Percentiles rank a stretch among this genome's conserved stretches.
phyloP scores from a whole-genome alignment of 495 filamentous ascomycete genomes.

The Physcia stellaris region DNA sequence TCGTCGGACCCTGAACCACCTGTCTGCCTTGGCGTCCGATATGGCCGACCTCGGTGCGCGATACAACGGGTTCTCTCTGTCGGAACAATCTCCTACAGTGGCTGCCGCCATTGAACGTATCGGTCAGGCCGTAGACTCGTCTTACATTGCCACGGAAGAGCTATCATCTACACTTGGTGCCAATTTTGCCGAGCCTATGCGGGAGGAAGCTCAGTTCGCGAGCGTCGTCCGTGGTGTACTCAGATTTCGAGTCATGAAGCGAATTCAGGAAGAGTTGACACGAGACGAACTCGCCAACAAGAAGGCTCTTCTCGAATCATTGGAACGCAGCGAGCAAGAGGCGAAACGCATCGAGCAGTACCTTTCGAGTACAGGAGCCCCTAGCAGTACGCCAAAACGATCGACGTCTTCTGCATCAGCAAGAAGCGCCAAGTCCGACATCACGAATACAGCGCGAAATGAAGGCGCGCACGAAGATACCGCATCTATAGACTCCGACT shows the following conservation, averaged over 20 bases:
- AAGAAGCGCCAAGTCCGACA: conserved; percentile 32
- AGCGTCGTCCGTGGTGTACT: conserved; percentile 82
- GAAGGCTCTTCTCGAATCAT: conserved; percentile 56
- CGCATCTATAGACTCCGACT: conserved; percentile 83
- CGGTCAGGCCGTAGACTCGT: conserved; percentile 88
- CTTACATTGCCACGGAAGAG: conserved; percentile 91
- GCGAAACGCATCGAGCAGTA: conserved; percentile 87
- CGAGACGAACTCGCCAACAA: conserved; percentile 81
- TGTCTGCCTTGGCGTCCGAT: conserved; percentile 70
- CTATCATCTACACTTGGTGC: conserved; percentile 69
- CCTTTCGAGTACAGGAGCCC: conserved; percentile 52
- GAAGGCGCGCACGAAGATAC: conserved; percentile 46
- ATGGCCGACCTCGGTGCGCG: conserved; percentile 82
- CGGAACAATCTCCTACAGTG: conserved; percentile 74
- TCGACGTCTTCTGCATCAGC: conserved; percentile 47
- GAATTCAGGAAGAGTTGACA: conserved; percentile 95
- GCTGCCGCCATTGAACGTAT: conserved; percentile 89
- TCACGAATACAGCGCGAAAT: conserved; percentile 16
- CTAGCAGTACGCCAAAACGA: conserved; percentile 41
- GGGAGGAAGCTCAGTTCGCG: conserved; percentile 93
- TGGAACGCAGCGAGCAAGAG: conserved; percentile 83
- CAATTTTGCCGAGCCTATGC: conserved; percentile 91
- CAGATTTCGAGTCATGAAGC: conserved; percentile 77
- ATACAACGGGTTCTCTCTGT: conserved; percentile 94
- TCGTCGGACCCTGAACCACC: conserved; percentile 69